phyloP scores from a whole-genome alignment of 768 basidiomycete species.

The Suillus lakei region DNA sequence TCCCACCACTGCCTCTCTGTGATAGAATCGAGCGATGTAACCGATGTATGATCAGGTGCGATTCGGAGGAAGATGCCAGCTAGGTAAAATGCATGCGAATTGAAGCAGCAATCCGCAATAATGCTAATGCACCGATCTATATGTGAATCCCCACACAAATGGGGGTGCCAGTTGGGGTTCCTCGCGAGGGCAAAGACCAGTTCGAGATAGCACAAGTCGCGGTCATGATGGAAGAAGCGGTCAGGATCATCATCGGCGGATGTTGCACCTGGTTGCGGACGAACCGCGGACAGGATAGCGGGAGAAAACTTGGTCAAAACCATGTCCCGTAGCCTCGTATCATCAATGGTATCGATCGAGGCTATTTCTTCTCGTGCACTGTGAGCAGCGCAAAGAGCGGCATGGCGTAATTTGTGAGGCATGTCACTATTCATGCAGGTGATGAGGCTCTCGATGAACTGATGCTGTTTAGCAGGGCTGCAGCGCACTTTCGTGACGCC shows the following conservation, averaged over 20 bases:
- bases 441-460: background rate
- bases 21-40: background rate
- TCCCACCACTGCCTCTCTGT: background rate
- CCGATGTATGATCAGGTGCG: background rate
- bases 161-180: background rate
- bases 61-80: background rate
- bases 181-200: background rate
- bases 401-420: background rate
- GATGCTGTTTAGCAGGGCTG: background rate
- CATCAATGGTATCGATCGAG: background rate
- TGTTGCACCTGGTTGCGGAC: background rate
- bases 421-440: background rate
- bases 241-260: background rate
- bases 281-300: background rate
- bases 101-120: accelerated
- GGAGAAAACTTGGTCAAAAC: background rate
- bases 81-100: background rate
- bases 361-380: background rate
- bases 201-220: background rate
- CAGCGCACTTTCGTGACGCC: background rate
- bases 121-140: background rate
- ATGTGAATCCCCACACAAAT: background rate
- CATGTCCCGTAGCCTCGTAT: background rate
- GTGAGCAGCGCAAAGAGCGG: background rate
- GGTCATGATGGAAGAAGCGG: accelerated